Conservation (phyloP, 208 protist species). For the Leishmania major region DNA sequence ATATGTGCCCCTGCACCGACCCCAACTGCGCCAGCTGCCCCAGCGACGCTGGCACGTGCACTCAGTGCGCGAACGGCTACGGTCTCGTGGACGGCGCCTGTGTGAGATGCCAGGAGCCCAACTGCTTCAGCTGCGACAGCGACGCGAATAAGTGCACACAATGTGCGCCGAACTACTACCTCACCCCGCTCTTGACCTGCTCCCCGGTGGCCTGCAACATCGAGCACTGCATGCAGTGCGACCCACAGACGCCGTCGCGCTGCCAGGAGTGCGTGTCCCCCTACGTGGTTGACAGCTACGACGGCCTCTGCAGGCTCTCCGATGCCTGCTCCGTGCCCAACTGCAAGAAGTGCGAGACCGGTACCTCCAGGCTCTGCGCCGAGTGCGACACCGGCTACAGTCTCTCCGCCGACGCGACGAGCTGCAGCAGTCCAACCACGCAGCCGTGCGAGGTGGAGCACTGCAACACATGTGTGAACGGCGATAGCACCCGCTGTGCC, state of each 20-base stretch:
- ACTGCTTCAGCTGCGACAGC: constrained; percentile 11
- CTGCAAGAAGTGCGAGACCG: constrained; percentile 8
- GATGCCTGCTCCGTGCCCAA: constrained; percentile 7
- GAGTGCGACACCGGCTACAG: constrained; percentile 13
- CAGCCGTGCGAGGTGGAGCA: constrained; percentile 15
- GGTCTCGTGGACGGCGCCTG: constrained; percentile 20
- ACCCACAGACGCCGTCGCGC: constrained; percentile 2
- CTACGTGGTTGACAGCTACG: not conserved
- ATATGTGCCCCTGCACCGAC: constrained; percentile 5
- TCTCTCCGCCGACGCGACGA: constrained; percentile 4
- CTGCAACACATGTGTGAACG: constrained; percentile 10
- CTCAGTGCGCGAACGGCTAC: constrained; percentile 9
- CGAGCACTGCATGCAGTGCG: constrained; percentile 9
- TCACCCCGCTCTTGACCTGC: constrained; percentile 11
- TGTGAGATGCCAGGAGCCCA: not conserved
- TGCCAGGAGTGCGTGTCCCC: not conserved
- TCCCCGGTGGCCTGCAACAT: constrained; percentile 7
- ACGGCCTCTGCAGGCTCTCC: constrained; percentile 7
- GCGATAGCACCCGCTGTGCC: not conserved
- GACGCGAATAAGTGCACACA: not conserved
- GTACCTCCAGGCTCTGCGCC: not conserved
- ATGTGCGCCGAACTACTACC: constrained; percentile 7
- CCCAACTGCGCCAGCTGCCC: constrained; percentile 12
- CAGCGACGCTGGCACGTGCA: constrained; percentile 3
- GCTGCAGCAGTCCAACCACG: not conserved